These are phyloP conservation scores for Trichophyton benhamiae DNA, from an alignment of 2,329 filamentous ascomycete species.

Conservation along the genomic window DNA sequence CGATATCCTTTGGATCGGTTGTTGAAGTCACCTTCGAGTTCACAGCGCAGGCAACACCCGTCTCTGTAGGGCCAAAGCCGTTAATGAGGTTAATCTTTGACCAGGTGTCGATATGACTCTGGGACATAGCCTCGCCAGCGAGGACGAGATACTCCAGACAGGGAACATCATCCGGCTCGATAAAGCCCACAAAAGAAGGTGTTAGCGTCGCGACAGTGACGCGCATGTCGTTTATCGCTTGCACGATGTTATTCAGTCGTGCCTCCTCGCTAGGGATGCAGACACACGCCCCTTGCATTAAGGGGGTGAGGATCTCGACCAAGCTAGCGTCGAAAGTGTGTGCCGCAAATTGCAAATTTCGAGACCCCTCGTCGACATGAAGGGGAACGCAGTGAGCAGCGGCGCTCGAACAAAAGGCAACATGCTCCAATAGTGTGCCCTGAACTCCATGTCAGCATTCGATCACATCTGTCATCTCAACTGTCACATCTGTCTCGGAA, in stretches of 20 bases:
- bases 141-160: conserved; percentile 32
- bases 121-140: conserved; percentile 40
- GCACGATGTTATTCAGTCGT: conserved; percentile 38
- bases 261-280: conserved; percentile 44
- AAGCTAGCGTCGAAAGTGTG: conserved; percentile 46
- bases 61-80: conserved; percentile 36
- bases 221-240: conserved; percentile 41
- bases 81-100: conserved; percentile 30
- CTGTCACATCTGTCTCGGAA: not conserved
- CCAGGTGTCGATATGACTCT: conserved; percentile 27
- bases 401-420: conserved; percentile 45
- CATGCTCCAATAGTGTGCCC: conserved; percentile 53
- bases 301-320: conserved; percentile 41
- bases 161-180: conserved; percentile 34
- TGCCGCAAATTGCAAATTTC: conserved; percentile 47
- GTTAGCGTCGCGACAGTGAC: conserved; percentile 48
- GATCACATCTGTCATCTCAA: not conserved
- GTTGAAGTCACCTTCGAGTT: conserved; percentile 22
- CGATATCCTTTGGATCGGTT: conserved; percentile 27
- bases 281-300: conserved; percentile 46
- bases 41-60: conserved; percentile 25
- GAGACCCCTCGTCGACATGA: conserved; percentile 38
- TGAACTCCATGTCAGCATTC: conserved; percentile 11
- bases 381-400: conserved; percentile 41
- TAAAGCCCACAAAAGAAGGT: conserved; percentile 42